phyloP scores from a whole-genome alignment of 2,329 filamentous ascomycete genomes.

The Beauveria bassiana region DNA sequence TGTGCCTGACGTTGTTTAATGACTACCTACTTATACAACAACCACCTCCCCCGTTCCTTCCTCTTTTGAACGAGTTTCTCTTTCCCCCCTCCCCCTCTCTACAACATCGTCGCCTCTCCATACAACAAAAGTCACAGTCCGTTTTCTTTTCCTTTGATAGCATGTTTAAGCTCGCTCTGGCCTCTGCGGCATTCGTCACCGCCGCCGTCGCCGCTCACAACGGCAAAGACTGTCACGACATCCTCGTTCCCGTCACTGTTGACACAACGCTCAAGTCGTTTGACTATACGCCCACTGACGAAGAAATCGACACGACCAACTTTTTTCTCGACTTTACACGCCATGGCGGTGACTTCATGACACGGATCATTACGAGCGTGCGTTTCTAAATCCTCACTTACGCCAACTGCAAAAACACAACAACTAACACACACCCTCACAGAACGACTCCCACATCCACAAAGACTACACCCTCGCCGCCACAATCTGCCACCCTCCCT shows the following conservation, averaged over 20 bases:
- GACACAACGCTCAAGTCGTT: background rate
- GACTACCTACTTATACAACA: no score
- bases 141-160: background rate
- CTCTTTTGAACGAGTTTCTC: no score
- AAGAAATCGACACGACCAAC: constrained; percentile 49
- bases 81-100: background rate
- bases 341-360: constrained; percentile 43
- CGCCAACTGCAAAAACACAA: no score
- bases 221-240: constrained; percentile 35
- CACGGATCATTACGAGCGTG: constrained; percentile 36
- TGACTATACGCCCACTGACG: constrained; percentile 27
- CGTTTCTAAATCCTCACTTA: constrained; percentile 11
- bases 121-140: no score
- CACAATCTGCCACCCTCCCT: constrained; percentile 52
- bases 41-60: no score
- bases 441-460: constrained; percentile 38
- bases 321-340: constrained; percentile 44
- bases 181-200: constrained; percentile 18
- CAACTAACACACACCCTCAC: no score
- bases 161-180: constrained; percentile 13
- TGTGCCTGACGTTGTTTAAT: no score
- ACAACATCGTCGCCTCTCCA: no score
- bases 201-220: constrained; percentile 23
- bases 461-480: constrained; percentile 51
- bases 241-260: constrained; percentile 43